These are phyloP conservation scores for Rubia occidens DNA, from an alignment of 305 asterid genomes.

Conservation along the genomic window DNA sequence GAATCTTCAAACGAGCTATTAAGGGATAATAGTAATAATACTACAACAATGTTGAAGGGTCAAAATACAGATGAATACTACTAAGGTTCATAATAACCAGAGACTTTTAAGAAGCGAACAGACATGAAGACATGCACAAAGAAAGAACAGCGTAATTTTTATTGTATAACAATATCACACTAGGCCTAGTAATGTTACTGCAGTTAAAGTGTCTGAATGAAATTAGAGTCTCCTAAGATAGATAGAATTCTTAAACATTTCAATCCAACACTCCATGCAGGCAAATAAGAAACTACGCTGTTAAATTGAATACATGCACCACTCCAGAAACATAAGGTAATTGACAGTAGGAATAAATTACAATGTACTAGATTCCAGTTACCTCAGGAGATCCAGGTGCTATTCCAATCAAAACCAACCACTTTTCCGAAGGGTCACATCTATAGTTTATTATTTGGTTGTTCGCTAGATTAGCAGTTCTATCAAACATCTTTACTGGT, in stretches of 20 bases:
- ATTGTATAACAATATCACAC: neutral
- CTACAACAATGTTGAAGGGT: too few species aligned
- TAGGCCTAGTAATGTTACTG: neutral
- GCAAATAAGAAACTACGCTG: neutral
- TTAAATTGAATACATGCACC: neutral
- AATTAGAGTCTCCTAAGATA: neutral
- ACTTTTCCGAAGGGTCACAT: constrained; percentile 94
- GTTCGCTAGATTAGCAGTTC: constrained; percentile 83
- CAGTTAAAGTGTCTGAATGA: neutral
- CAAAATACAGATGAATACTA: too few species aligned
- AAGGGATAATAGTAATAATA: too few species aligned
- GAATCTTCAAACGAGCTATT: too few species aligned
- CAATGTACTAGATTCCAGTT: constrained; percentile 11
- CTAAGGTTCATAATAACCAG: too few species aligned
- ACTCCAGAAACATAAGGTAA: neutral
- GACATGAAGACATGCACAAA: too few species aligned
- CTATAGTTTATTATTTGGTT: constrained; percentile 89
- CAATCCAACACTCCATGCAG: neutral
- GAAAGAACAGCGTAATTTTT: too few species aligned
- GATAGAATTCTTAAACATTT: neutral
- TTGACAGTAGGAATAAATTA: neutral
- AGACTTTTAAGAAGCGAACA: too few species aligned
- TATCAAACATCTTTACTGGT: constrained; percentile 90
- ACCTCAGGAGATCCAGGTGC: constrained; percentile 99
- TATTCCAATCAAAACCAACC: constrained; percentile 97